These are phyloP conservation scores for Nepenthes mirabilis DNA, from an alignment of 148 eudicot genomes.

Conservation along the genomic window DNA sequence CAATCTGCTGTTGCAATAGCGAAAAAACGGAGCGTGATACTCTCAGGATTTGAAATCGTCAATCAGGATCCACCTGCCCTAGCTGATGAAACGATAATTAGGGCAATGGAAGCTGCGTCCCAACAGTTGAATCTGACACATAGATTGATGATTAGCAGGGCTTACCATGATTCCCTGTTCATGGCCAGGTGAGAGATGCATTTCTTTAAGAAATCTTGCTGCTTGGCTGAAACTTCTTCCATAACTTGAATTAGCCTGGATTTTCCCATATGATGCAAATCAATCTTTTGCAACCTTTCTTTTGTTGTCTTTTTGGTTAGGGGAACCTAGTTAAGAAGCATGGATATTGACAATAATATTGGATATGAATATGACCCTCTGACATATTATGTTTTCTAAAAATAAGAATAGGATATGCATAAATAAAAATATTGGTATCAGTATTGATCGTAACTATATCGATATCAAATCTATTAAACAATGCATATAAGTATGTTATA, in stretches of 20 bases:
- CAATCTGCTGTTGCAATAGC: conserved; percentile 71
- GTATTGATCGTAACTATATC: no score
- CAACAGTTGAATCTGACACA: conserved; percentile 54
- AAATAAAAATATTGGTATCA: no score
- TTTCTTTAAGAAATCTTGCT: not conserved
- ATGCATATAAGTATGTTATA: no score
- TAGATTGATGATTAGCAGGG: conserved; percentile 94
- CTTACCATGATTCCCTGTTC: conserved; percentile 93
- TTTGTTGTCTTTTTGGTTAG: no score
- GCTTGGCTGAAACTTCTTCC: not conserved
- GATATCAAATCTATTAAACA: no score
- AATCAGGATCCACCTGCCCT: conserved; percentile 96
- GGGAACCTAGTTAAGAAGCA: no score
- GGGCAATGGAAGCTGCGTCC: conserved; percentile 71
- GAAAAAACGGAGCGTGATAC: conserved; percentile 53
- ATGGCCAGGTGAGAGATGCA: conserved; percentile 76
- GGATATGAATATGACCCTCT: no score
- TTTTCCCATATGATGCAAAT: no score
- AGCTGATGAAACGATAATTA: conserved; percentile 53
- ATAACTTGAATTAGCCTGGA: not conserved
- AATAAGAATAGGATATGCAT: no score
- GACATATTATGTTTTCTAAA: no score
- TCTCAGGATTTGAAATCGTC: conserved; percentile 67
- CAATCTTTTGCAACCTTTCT: no score
- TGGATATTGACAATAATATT: no score